Percentiles rank a stretch among this genome's conserved stretches.
These are phyloP conservation scores for Hypoxylon rickii DNA, from an alignment of 495 filamentous ascomycete species.

Conservation along the genomic window DNA sequence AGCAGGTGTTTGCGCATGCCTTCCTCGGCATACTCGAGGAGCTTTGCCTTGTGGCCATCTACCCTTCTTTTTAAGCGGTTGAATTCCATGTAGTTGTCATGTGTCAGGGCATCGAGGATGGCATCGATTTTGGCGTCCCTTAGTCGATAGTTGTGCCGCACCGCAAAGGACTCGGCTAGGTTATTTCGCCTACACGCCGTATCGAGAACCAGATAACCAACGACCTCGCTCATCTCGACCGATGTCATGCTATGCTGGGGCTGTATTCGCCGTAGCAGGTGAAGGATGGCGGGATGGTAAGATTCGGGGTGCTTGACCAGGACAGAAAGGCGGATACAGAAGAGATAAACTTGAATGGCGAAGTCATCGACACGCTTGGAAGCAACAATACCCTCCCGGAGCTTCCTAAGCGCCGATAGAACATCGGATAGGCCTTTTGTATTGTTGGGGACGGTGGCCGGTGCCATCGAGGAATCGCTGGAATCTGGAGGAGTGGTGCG, in stretches of 20 bases:
- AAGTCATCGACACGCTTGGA: constrained; percentile 70
- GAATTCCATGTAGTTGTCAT: constrained; percentile 82
- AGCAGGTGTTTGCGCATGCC: constrained; percentile 71
- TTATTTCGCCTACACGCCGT: constrained; percentile 83
- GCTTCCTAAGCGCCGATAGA: constrained; percentile 80
- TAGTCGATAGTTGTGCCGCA: constrained; percentile 59
- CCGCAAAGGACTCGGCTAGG: constrained; percentile 70
- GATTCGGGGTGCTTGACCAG: constrained; percentile 79
- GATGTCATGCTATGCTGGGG: constrained; percentile 62
- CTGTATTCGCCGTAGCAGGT: constrained; percentile 76
- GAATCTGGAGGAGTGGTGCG: constrained; percentile 5
- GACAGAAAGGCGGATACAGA: constrained; percentile 82
- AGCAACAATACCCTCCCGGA: constrained; percentile 85
- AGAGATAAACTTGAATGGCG: constrained; percentile 71
- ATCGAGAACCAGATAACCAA: constrained; percentile 82
- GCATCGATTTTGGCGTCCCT: constrained; percentile 65
- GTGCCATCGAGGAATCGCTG: constrained; percentile 11
- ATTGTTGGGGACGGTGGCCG: constrained; percentile 24
- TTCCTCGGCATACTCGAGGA: constrained; percentile 81
- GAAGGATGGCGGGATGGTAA: constrained; percentile 83
- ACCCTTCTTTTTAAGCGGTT: constrained; percentile 71
- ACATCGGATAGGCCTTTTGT: constrained; percentile 51
- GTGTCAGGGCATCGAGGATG: constrained; percentile 70
- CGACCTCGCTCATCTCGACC: constrained; percentile 74
- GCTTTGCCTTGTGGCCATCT: constrained; percentile 71